These are phyloP conservation scores for Brassica napus DNA, from an alignment of 345 rosid genomes.

Conservation along the genomic window Da-Ae NC_063445.1:43970001-43970500, in stretches of 20 bases:
- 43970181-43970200: background rate
- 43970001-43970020: too few species aligned
- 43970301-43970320: background rate
- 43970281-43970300: background rate
- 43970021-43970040: too few species aligned
- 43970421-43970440: background rate
- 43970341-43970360: background rate
- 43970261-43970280: background rate
- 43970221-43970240: background rate
- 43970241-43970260: background rate
- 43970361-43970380: background rate
- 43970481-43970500: background rate
- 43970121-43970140: too few species aligned
- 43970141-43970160: too few species aligned
- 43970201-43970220: background rate
- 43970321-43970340: background rate
- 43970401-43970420: background rate
- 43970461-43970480: background rate
- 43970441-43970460: background rate
- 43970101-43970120: too few species aligned
- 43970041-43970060: too few species aligned
- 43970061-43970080: too few species aligned
- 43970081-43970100: too few species aligned
- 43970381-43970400: background rate
- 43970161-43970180: too few species aligned